Conservation (phyloP, 2,329 filamentous ascomycete genomes). For the Fusarium sp. region DNA sequence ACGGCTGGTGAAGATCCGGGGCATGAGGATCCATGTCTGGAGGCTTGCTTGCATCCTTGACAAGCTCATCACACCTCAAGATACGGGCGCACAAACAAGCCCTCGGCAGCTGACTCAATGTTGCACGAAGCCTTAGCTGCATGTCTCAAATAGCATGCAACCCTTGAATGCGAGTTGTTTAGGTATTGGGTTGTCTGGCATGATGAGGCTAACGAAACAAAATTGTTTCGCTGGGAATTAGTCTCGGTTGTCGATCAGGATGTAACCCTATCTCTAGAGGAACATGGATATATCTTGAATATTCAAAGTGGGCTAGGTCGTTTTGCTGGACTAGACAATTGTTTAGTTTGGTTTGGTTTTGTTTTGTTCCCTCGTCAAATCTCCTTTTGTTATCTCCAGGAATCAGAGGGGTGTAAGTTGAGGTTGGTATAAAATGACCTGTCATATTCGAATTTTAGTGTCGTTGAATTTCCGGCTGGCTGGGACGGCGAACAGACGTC, state of each 20-base stretch:
- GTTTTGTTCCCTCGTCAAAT: slow-evolving; percentile 9
- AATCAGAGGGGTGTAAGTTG: slow-evolving; percentile 17
- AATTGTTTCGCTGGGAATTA: not conserved
- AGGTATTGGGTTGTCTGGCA: not conserved
- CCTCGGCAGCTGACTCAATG: not conserved
- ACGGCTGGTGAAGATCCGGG: slow-evolving; percentile 5
- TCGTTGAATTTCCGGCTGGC: slow-evolving; percentile 27
- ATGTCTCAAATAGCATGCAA: not conserved
- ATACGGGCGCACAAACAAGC: not conserved
- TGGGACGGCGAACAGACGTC: slow-evolving; percentile 36
- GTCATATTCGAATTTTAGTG: slow-evolving; percentile 29
- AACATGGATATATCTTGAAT: slow-evolving; percentile 16
- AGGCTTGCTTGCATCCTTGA: not conserved
- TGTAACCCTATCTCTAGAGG: slow-evolving; percentile 33
- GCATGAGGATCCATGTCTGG: slow-evolving; percentile 13
- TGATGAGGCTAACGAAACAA: slow-evolving; percentile 11
- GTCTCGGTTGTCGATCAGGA: slow-evolving; percentile 27
- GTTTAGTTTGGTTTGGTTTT: not conserved
- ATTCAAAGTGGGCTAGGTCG: slow-evolving; percentile 5
- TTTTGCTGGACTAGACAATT: not conserved
- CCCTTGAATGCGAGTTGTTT: not conserved
- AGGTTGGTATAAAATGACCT: slow-evolving; percentile 26
- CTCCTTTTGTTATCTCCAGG: slow-evolving; percentile 13
- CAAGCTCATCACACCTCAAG: not conserved
- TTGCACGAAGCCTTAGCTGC: slow-evolving; percentile 5